Conservation (phyloP, 352 stramenopile species). For the Pythium apleroticum region DNA sequence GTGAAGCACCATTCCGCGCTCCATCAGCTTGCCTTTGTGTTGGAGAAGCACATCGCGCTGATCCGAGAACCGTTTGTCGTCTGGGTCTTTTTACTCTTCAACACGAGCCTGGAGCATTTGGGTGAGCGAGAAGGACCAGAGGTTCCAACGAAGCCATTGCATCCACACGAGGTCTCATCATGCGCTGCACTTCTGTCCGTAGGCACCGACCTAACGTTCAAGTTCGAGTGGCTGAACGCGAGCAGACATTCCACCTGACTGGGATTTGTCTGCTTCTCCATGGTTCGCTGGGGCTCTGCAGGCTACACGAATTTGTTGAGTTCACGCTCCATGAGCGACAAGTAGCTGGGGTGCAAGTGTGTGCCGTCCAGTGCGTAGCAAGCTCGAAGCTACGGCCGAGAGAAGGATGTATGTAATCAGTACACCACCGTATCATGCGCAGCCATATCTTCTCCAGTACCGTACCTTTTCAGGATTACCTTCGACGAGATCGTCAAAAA, state of each 20-base stretch:
- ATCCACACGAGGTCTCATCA: no score
- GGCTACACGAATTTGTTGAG: constrained; percentile 17
- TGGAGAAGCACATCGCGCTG: constrained; percentile 28
- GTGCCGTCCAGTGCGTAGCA: constrained; percentile 78
- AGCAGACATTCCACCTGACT: not conserved
- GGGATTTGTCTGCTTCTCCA: no score
- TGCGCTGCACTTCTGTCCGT: no score
- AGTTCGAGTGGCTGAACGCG: constrained; percentile 16
- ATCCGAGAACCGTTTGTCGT: constrained; percentile 17
- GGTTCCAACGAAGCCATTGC: no score
- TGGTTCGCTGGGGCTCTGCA: no score
- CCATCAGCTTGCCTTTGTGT: constrained; percentile 30
- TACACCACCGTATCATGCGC: no score
- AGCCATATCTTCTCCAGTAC: no score
- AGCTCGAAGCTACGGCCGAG: constrained; percentile 43
- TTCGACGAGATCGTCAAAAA: constrained; percentile 81
- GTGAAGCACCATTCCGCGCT: constrained; percentile 4
- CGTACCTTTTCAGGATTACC: constrained; percentile 48
- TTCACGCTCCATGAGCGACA: constrained; percentile 44
- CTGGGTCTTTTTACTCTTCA: constrained; percentile 22
- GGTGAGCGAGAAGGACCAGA: constrained; percentile 5
- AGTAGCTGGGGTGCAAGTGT: constrained; percentile 79
- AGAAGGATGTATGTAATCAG: no score
- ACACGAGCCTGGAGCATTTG: constrained; percentile 10
- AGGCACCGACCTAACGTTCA: constrained; percentile 15